phyloP scores from a whole-genome alignment of 805 yeast species.

The Spathaspora hagerdaliae region DNA sequence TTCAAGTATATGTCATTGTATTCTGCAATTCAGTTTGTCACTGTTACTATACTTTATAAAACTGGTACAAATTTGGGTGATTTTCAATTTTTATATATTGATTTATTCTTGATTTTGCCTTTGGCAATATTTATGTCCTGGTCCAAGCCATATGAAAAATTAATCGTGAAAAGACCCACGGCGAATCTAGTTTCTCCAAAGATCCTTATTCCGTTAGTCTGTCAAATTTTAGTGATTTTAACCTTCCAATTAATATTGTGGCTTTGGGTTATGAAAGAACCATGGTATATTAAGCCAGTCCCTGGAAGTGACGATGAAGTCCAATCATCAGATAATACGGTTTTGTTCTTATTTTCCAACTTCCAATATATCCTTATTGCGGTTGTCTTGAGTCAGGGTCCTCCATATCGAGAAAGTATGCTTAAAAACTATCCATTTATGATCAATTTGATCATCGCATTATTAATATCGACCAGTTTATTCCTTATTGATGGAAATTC shows the following conservation, averaged over 20 bases:
- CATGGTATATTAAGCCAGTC: conserved; percentile 79
- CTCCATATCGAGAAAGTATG: conserved; percentile 85
- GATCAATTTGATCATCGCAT: conserved; percentile 50
- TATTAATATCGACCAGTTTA: conserved; percentile 46
- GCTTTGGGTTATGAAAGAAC: conserved; percentile 49
- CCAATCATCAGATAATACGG: conserved; percentile 84
- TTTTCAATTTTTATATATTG: conserved; percentile 93
- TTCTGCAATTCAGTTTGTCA: conserved; percentile 91
- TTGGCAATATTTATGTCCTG: conserved; percentile 97
- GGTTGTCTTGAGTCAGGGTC: conserved; percentile 81
- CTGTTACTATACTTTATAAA: conserved; percentile 80
- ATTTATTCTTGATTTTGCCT: conserved; percentile 84
- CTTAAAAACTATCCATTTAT: conserved; percentile 68
- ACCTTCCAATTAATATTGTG: conserved; percentile 68
- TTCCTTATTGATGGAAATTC: conserved; percentile 53
- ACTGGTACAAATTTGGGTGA: conserved; percentile 94
- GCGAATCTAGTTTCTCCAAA: conserved; percentile 91
- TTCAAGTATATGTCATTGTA: conserved; percentile 97
- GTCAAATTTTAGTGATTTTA: conserved; percentile 64
- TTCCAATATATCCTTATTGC: conserved; percentile 89
- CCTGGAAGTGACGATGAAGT: conserved; percentile 77
- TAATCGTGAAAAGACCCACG: conserved; percentile 78
- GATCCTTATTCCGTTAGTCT: conserved; percentile 75
- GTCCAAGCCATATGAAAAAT: conserved; percentile 69
- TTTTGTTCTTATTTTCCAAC: conserved; percentile 73